Evolutionary conservation across 2,329 filamentous ascomycete genomes (phyloP), one percentile per base, ranked within the genome.

Genomic region (Calonectria honghensis): DNA sequence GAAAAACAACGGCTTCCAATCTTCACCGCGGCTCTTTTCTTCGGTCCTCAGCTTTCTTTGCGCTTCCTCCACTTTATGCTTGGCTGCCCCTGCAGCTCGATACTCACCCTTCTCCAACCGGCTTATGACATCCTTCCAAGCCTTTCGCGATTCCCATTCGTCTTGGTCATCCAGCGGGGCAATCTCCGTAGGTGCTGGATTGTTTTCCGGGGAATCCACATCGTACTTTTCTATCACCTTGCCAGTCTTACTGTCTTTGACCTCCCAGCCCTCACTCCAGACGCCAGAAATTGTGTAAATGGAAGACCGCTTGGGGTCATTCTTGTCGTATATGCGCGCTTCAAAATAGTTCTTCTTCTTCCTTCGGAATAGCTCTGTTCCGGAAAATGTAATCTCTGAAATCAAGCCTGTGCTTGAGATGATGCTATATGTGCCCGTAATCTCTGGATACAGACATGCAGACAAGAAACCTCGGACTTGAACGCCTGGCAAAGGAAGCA

Each of bases 51-150:
- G 88, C 74, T 93, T 91, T 18, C 96, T 90, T 86, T 98, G 96
- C 35, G 92, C 91, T 80, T 96, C 93, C 84, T 98, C 96, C 72
- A 98, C 94, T 81, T 93, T 92, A 10, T 90, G 91, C 87, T 98
- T 98, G 81, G 96, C 93, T 0, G 85, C 84, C 0, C 91, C 91
- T 0, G 94, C 94, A 7, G 88, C 87, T 71, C 95, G 92, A 90
- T 96, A 94, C 81, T 98, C 93, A 31, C 94, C 94, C 73, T 88
- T 89, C n/a, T 88, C 85, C 72, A 98, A 94, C 31, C 92, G 94
- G 4, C 89, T 88, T 0, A 94, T 93, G 3, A 98, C 95, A 75
- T 93, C 93, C 39, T 88, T 88, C 96, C 96, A 98, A 1, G 96
- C 96, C 50, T 92, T 90, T 14, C 95, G 90, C 11, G 94, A 94